Conservation (phyloP, 2,329 filamentous ascomycete genomes). For the Xylaria sp. region DNA sequence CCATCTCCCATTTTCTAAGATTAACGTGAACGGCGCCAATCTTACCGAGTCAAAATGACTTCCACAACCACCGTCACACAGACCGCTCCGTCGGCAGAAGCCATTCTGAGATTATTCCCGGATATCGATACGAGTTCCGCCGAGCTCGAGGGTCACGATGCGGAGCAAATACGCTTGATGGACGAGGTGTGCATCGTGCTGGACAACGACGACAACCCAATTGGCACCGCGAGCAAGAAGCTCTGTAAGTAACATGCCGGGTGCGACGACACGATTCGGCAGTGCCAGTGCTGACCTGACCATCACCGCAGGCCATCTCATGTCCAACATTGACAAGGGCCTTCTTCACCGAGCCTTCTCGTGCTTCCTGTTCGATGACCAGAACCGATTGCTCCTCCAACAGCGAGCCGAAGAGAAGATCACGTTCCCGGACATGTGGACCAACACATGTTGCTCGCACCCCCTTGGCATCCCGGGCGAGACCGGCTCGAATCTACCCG, state of each 20-base stretch:
- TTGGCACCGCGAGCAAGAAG: conserved; percentile 98
- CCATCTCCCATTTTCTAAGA: conserved; percentile 21
- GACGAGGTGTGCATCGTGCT: conserved; percentile 98
- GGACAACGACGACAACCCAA: conserved; percentile 89
- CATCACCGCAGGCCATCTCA: conserved; percentile 79
- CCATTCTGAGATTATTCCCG: conserved; percentile 87
- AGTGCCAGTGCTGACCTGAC: conserved; percentile 22
- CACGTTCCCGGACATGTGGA: conserved; percentile 99
- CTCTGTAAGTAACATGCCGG: conserved; percentile 71
- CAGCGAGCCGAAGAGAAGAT: conserved; percentile 97
- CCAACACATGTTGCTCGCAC: conserved; percentile 99
- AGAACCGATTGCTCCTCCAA: conserved; percentile 92
- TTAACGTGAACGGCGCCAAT: conserved; percentile 21
- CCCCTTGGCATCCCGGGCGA: conserved; percentile 91
- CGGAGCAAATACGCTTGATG: conserved; percentile 97
- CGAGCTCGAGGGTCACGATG: conserved; percentile 90
- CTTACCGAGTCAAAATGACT: conserved; percentile 36
- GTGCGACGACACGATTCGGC: neutral
- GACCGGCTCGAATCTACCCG: conserved; percentile 83
- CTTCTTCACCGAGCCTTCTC: conserved; percentile 97
- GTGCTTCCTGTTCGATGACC: conserved; percentile 94
- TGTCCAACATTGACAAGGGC: conserved; percentile 98
- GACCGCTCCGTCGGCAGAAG: conserved; percentile 77
- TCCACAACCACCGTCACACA: conserved; percentile 58
- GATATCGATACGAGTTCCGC: conserved; percentile 78